Percentiles rank a stretch among this genome's conserved stretches.
Evolutionary conservation across 2,329 filamentous ascomycete species (phyloP).

Genomic region (Epichloe elymi): DNA sequence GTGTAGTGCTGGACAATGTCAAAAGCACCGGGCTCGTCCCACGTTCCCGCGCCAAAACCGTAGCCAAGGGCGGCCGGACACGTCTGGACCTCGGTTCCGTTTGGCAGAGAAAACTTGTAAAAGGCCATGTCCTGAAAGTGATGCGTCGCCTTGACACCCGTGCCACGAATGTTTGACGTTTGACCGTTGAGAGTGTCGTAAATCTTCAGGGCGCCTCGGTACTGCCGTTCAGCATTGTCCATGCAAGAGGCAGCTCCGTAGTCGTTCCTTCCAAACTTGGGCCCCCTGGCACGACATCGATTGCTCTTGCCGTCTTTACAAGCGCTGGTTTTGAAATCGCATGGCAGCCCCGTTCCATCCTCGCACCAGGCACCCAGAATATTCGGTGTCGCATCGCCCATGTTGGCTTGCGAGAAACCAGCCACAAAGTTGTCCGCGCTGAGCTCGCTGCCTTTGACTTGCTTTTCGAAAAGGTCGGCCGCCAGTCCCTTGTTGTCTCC

Average conservation of each 20-base stretch:
- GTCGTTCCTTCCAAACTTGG: constrained; percentile 51
- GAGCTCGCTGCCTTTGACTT: constrained; percentile 39
- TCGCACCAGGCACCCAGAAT: constrained; percentile 76
- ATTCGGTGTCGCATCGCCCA: constrained; percentile 82
- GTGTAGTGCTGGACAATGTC: constrained; percentile 81
- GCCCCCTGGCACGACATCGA: constrained; percentile 58
- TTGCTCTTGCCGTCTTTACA: constrained; percentile 55
- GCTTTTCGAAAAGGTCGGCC: constrained; percentile 68
- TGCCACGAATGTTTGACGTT: constrained; percentile 42
- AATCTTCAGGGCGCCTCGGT: constrained; percentile 34
- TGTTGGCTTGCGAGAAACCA: constrained; percentile 82
- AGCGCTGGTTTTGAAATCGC: constrained; percentile 65
- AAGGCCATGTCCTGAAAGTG: constrained; percentile 66
- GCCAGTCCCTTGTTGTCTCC: constrained; percentile 93
- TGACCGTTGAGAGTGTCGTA: constrained; percentile 38
- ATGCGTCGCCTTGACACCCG: constrained; percentile 64
- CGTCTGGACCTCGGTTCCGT: constrained; percentile 57
- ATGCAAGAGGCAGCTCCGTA: constrained; percentile 63
- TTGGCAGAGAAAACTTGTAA: constrained; percentile 58
- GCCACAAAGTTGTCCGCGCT: constrained; percentile 62
- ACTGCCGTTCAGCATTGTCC: constrained; percentile 60
- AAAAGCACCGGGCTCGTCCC: constrained; percentile 75
- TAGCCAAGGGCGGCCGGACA: constrained; percentile 81
- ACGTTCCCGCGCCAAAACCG: constrained; percentile 80
- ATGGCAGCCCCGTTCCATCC: constrained; percentile 58